Base-by-base conservation (phyloP, 495 filamentous ascomycete species). In the Opeltia flavorubescens region DNA sequence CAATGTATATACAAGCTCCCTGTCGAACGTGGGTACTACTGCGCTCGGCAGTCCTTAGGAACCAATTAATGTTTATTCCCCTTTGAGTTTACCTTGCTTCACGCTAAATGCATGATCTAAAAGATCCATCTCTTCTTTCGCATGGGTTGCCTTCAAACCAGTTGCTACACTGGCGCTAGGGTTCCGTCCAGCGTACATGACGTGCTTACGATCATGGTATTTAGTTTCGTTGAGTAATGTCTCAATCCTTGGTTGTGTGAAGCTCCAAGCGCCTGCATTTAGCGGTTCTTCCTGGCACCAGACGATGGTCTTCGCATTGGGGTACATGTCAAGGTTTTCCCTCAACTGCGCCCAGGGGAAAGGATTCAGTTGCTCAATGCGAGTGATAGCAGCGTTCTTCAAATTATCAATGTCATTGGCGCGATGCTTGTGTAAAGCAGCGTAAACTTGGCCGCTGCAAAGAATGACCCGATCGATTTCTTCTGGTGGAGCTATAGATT, bases 201-300 rank as follows among this genome's bases (percentile, higher is more conserved):
- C 86, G 67, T 96, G 88, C 64, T 91, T 88, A 55, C 81, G 75
- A 66, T 89, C 76, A 69, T 98, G 93, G 65, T 91, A 70, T 66
- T 89, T 60, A 2, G 91, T 95, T 48, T 85, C 59, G 70, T 95
- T 95, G 43, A 98, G 71, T 58, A 96, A 66, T 20, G 88, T 96
- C 76, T 98, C 93, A 51, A 98, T 83, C 58, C 93, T 80, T 17
- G 91, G 91, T 69, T 98, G 91, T 27, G 80, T 83, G 74, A 85
- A 96, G 61, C 77, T 83, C 91, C 91, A 98, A 31, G 81, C 82
- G 59, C 91, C 91, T 13, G 91, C 91, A 60, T 98, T 98, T 45
- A 98, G 76, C 28, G 91, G 91, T 69, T 98, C 91, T 67, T 98
- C 91, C 69, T 98, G 91, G 49, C 72, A 76, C 86, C 87, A 98